These are phyloP conservation scores for Jacaranda copaia DNA, from an alignment of 257 asterid genomes.

Conservation along the genomic window DNA sequence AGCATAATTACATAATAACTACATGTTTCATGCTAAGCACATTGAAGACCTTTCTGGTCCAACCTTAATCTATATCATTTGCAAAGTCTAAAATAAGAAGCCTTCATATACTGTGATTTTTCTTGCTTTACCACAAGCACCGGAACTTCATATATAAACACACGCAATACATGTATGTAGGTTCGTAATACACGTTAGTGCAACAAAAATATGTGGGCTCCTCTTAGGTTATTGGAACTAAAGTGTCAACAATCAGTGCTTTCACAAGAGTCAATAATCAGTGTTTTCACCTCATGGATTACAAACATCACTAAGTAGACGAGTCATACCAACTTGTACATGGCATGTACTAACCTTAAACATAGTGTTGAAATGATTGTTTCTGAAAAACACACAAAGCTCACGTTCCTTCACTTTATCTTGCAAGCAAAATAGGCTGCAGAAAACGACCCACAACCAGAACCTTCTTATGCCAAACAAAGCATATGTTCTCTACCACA, in stretches of 20 bases:
- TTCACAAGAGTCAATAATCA: background rate
- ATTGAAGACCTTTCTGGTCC: too few relatives aligned
- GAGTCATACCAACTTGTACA: slow-evolving; percentile 18
- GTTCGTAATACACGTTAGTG: slow-evolving; percentile 22
- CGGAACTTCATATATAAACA: background rate
- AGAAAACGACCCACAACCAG: slow-evolving; percentile 34
- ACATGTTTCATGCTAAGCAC: too few relatives aligned
- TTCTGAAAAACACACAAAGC: slow-evolving; percentile 91
- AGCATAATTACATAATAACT: too few relatives aligned
- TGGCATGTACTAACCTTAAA: slow-evolving; percentile 71
- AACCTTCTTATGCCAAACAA: slow-evolving; percentile 37
- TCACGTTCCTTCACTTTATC: slow-evolving; percentile 91
- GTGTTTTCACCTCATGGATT: background rate
- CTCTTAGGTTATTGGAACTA: background rate
- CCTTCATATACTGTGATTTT: slow-evolving; percentile 8
- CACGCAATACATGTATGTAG: slow-evolving; percentile 6
- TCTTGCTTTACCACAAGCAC: slow-evolving; percentile 24
- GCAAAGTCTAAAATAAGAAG: slow-evolving; percentile 9
- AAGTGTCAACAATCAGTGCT: background rate
- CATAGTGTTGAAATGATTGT: slow-evolving; percentile 98
- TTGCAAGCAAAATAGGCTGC: slow-evolving; percentile 88
- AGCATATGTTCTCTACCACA: slow-evolving; percentile 29
- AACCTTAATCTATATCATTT: background rate
- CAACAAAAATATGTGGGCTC: background rate
- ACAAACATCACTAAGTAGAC: slow-evolving; percentile 8